These are phyloP conservation scores for Alternaria gansuensis DNA, from an alignment of 2,329 filamentous ascomycete species.

Conservation along the genomic window DNA sequence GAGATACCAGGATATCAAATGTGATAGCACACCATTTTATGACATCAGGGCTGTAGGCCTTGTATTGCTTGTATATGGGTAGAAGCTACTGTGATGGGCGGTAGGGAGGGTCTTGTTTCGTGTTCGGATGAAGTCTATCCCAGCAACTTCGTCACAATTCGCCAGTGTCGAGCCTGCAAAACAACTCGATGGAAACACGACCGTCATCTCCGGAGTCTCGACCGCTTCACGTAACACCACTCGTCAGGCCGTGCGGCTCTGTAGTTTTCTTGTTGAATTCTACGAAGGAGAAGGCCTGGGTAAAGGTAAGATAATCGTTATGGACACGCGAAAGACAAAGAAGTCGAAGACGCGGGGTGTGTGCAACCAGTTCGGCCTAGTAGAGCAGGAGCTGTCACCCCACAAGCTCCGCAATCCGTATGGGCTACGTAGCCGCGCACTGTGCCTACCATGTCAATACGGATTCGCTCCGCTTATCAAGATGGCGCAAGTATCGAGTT, in stretches of 20 bases:
- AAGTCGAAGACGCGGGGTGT: background rate
- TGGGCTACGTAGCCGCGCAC: constrained; percentile 1
- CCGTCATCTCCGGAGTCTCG: background rate
- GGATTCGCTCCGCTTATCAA: background rate
- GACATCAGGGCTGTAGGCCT: too few relatives aligned
- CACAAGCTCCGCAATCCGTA: background rate
- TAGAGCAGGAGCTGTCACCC: background rate
- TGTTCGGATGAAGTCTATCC: background rate
- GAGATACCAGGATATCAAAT: too few relatives aligned
- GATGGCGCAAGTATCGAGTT: background rate
- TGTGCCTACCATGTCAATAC: background rate
- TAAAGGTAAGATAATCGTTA: background rate
- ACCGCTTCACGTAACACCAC: background rate
- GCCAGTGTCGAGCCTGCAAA: background rate
- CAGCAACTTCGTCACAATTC: background rate
- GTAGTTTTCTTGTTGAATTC: background rate
- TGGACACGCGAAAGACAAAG: background rate
- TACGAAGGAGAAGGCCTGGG: background rate
- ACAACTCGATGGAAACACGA: background rate
- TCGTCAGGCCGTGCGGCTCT: background rate
- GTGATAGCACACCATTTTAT: too few relatives aligned
- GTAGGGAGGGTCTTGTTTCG: too few relatives aligned
- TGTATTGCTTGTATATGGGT: too few relatives aligned
- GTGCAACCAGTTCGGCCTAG: background rate
- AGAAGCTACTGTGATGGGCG: too few relatives aligned